Evolutionary conservation across 2,329 filamentous ascomycete genomes (phyloP), one percentile per base, ranked within the genome.

Genomic region (Trichoderma sp.): DNA sequence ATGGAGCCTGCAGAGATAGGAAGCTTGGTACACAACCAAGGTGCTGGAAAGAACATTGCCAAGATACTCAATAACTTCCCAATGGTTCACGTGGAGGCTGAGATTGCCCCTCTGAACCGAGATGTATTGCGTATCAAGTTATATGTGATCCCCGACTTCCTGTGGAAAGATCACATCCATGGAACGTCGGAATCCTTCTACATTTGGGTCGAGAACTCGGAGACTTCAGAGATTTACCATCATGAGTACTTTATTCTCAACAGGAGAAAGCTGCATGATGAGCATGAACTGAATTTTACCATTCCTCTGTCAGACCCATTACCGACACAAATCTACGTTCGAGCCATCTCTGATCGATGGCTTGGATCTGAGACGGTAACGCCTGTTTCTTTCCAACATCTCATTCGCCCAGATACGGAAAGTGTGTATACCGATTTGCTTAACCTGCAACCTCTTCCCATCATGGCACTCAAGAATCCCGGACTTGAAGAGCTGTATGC

Each of bases 161-260:
- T 88, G 50, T 99, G 97, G 97, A 97, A 98, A 79, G 96, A 98
- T 79, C 92, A 94, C 64, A 91, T 98, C 76, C 95, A 99, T 81
- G 97, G 97, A 21, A 95, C 92, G 3, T 98, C 96, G 0, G 97
- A 99, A 81, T 96, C 96, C 4, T 99, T 97, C 85, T 99, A 97
- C 90, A 93, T 99, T 75, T 99, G 97, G 97, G 96, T 99, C 3
- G 97, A 99, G 83, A 98, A 98, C 82, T 98, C 96, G 0, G 97
- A 98, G 80, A 98, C 95, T 0, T 95, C 95, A 0, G 95, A 98
- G 83, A 98, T 99, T 56, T 98, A 98, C 80, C 97, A 99, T 80
- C 94, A 98, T 78, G 97, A 99, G 83, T 98, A 93, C 84, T 98
- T 99, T 85, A 97, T 99, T 75, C 88, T 99, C 6, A 97, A 92